Conservation (phyloP, 2,329 filamentous ascomycete species). For the Aspergillus clavatus region DNA sequence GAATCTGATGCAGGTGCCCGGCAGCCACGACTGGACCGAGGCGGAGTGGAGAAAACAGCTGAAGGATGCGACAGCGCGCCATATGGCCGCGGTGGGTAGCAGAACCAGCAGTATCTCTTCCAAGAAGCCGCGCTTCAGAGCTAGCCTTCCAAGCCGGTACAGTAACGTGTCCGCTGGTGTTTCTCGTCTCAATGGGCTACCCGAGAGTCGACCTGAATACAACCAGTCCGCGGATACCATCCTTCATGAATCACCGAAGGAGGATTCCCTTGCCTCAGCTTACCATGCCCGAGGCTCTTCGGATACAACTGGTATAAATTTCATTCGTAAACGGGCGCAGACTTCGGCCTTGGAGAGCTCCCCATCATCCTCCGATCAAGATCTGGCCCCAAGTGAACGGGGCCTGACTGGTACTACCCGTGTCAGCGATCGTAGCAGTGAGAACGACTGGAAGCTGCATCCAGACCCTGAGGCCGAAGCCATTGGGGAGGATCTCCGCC, state of each 20-base stretch:
- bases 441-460: slow-evolving; percentile 31
- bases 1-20: slow-evolving; percentile 70
- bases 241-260: slow-evolving; percentile 23
- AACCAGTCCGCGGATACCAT: slow-evolving; percentile 37
- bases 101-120: slow-evolving; percentile 53
- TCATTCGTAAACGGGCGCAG: slow-evolving; percentile 10
- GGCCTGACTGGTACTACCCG: slow-evolving; percentile 20
- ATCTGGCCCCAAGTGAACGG: slow-evolving; percentile 23
- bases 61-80: slow-evolving; percentile 73
- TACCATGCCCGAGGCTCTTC: slow-evolving; percentile 31
- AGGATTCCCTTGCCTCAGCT: slow-evolving; percentile 14
- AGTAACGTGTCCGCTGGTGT: slow-evolving; percentile 33
- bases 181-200: slow-evolving; percentile 17
- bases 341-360: slow-evolving; percentile 25
- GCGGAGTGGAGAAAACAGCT: slow-evolving; percentile 83
- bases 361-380: slow-evolving; percentile 36
- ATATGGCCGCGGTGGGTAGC: slow-evolving; percentile 35
- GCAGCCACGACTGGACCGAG: slow-evolving; percentile 74
- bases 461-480: slow-evolving; percentile 22
- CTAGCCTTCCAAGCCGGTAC: slow-evolving; percentile 33
- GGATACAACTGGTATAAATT: slow-evolving; percentile 26
- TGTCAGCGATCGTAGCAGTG: slow-evolving; percentile 37
- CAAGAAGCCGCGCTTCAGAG: slow-evolving; percentile 43
- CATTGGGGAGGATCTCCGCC: slow-evolving; percentile 32
- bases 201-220: slow-evolving; percentile 22